phyloP scores from a whole-genome alignment of 139 green algal species.

The Chlorella vulgaris region DNA sequence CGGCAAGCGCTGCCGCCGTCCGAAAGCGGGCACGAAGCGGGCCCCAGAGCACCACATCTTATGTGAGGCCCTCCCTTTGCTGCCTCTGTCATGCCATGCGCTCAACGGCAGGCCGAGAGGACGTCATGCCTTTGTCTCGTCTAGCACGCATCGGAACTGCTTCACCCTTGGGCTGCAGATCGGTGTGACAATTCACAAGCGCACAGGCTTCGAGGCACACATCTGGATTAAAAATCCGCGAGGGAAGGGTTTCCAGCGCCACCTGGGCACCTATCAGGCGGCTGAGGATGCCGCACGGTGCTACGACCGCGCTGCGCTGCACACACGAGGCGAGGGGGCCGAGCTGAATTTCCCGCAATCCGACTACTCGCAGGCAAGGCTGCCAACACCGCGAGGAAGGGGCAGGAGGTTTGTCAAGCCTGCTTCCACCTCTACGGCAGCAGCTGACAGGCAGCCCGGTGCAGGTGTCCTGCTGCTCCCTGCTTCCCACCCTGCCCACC shows the following conservation, averaged over 20 bases:
- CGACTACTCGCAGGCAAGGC: not conserved
- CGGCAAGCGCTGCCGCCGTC: not conserved
- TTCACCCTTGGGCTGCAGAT: not conserved
- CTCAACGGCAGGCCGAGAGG: not conserved
- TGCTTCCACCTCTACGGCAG: not conserved
- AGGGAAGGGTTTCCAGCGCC: slow-evolving; percentile 42
- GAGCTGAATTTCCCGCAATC: not conserved
- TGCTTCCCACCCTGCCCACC: too few species aligned
- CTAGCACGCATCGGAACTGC: not conserved
- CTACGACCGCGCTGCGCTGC: slow-evolving; percentile 10
- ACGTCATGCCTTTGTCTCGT: not conserved
- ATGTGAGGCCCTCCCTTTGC: not conserved
- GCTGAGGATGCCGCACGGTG: slow-evolving; percentile 10
- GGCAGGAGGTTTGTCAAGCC: not conserved
- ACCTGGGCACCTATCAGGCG: slow-evolving; percentile 27
- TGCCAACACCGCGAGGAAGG: not conserved
- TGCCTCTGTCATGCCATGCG: not conserved
- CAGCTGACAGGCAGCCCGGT: not conserved
- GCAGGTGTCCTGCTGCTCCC: too few species aligned
- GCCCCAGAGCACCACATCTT: slow-evolving; percentile 12
- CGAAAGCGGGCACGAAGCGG: slow-evolving; percentile 7
- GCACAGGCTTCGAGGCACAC: slow-evolving; percentile 49
- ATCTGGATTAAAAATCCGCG: slow-evolving; percentile 33
- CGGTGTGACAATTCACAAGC: slow-evolving; percentile 44
- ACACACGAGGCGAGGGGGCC: not conserved